Evolutionary conservation across 2,329 filamentous ascomycete genomes (phyloP), one percentile per base, ranked within the genome.

Genomic region (Penicillium sumatraense): DNA sequence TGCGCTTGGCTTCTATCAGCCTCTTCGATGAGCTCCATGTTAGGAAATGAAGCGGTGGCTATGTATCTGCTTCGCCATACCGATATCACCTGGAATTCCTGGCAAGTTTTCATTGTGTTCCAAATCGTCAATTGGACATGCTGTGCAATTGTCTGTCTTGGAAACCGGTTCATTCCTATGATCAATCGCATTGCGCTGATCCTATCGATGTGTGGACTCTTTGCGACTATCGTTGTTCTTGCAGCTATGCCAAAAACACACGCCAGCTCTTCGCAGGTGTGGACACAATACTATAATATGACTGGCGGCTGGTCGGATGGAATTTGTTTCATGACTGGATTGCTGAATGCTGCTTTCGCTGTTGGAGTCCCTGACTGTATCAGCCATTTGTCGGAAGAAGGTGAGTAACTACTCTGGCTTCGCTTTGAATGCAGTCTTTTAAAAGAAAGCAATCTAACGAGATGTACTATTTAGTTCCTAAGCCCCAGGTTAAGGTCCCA

Each of bases 281-380:
- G 69, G 69, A 64, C 48, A 2, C 58, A 57, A 24, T 72, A 69
- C 31, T 57, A 67, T 36, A 71, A 71, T 18, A 61, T 61, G 21
- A 69, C 68, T 0, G 68, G 68, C 1, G 67, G 67, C 4, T 72
- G 68, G 68, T 64, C 68, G 2, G 66, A 72, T 48, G 68, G 68
- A 1, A 48, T 72, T 2, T 71, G 68, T 44, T 87, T 88, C 61
- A 70, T 87, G 47, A 75, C 82, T 0, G 85, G 85, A 3, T 81
- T 87, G 46, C 72, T 88, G 23, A 89, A 89, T 60, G 86, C 85
- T 1, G 86, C 86, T 0, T 89, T 83, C 64, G 81, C 83, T n/a
- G 81, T 89, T 6, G 87, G 86, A 3, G 81, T 83, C 1, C 84
- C 86, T 0, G 86, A 89, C 61, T 85, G 83, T 40, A 81, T 85